phyloP scores from a whole-genome alignment of 371 early-diverging fungal species.

The Rhizopus sp. region DNA sequence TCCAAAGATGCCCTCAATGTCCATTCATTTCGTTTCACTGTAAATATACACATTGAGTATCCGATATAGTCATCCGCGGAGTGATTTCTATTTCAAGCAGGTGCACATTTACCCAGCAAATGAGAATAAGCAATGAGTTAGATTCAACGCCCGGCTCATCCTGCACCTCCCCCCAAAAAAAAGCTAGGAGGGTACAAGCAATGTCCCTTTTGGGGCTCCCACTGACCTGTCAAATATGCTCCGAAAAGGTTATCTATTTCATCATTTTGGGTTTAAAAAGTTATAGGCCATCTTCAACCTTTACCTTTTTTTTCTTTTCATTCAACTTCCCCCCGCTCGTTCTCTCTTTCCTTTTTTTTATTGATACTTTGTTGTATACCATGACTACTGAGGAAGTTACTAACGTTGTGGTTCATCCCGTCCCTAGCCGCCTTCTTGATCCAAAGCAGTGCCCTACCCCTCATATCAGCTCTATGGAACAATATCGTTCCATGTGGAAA shows the following conservation, averaged over 20 bases:
- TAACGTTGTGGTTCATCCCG: constrained; percentile 41
- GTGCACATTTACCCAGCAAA: constrained; percentile 7
- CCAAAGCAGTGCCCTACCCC: constrained; percentile 58
- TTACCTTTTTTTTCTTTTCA: not conserved
- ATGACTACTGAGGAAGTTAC: not conserved
- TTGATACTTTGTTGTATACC: not conserved
- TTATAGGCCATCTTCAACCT: not conserved
- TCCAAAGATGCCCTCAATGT: not conserved
- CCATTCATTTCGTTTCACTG: not conserved
- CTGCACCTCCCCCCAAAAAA: constrained; percentile 15
- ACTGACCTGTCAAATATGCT: constrained; percentile 6
- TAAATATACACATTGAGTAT: too few relatives aligned
- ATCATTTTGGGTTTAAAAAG: constrained; percentile 1
- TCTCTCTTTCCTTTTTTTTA: not conserved
- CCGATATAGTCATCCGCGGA: constrained; percentile 12
- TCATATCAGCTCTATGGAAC: constrained; percentile 71
- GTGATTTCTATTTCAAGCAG: constrained; percentile 16
- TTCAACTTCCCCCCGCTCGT: constrained; percentile 4
- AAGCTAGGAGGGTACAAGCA: not conserved
- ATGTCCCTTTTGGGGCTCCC: constrained; percentile 17
- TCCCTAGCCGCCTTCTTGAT: constrained; percentile 60
- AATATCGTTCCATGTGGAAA: constrained; percentile 78
- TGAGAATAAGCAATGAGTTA: not conserved
- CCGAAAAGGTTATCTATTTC: constrained; percentile 2
- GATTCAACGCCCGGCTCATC: not conserved